These are phyloP conservation scores for Cryptococcus sp. DNA, from an alignment of 1,284 basidiomycete species.

Conservation along the genomic window DNA sequence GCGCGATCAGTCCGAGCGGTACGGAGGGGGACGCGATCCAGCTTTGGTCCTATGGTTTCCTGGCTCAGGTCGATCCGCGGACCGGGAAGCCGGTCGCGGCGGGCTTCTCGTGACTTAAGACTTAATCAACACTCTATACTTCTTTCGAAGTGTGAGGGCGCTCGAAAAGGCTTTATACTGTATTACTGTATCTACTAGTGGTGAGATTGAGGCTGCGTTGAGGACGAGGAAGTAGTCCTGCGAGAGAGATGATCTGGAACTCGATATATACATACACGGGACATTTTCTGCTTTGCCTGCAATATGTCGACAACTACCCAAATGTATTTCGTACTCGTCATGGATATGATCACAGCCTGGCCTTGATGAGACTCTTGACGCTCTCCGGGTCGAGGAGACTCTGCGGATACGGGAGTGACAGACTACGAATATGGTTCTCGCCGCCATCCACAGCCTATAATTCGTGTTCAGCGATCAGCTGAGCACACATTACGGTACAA, in stretches of 20 bases:
- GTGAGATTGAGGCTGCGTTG: too few species aligned
- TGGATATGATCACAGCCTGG: slow-evolving; percentile 3
- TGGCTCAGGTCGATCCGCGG: slow-evolving; percentile 47
- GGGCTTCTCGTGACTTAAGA: slow-evolving; percentile 19
- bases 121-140: too few species aligned
- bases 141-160: too few species aligned
- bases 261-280: neutral
- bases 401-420: slow-evolving; percentile 47
- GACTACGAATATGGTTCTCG: slow-evolving; percentile 40
- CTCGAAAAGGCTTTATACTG: too few species aligned
- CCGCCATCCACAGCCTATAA: slow-evolving; percentile 51
- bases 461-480: neutral
- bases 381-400: slow-evolving; percentile 47
- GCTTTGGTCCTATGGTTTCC: slow-evolving; percentile 52
- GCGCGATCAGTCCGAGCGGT: slow-evolving; percentile 40
- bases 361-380: slow-evolving; percentile 28
- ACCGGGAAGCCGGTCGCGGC: slow-evolving; percentile 32
- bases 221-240: neutral
- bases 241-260: neutral
- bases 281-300: neutral
- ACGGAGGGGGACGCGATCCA: slow-evolving; percentile 55
- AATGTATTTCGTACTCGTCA: neutral
- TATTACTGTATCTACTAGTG: neutral
- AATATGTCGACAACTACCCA: neutral
- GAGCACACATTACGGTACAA: neutral